phyloP scores from a whole-genome alignment of 1,284 basidiomycete species.

The Heliocybe sulcata region DNA sequence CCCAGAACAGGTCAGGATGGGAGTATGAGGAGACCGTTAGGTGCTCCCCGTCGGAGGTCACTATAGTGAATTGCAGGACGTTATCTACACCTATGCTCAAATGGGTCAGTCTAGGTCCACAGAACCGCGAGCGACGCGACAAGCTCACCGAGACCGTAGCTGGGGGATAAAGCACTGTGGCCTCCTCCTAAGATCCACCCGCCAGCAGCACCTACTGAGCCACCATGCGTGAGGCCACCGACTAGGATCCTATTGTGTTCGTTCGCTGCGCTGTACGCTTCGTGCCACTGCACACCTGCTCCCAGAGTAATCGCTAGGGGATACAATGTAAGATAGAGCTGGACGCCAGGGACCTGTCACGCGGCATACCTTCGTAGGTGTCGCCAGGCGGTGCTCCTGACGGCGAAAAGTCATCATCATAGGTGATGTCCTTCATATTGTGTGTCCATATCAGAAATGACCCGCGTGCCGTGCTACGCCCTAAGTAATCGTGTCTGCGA shows the following conservation, averaged over 20 bases:
- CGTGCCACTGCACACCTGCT: constrained; percentile 37
- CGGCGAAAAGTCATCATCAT: constrained; percentile 22
- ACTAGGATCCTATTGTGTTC: constrained; percentile 14
- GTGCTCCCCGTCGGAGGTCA: constrained; percentile 26
- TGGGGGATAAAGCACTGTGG: constrained; percentile 31
- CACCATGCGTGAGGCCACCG: constrained; percentile 24
- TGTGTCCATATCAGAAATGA: constrained; percentile 34
- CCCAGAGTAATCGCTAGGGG: constrained; percentile 28
- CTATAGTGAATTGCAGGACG: constrained; percentile 27
- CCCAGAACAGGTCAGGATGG: constrained; percentile 40
- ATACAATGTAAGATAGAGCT: background rate
- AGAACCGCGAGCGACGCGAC: too few species aligned
- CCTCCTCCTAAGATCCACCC: constrained; percentile 40
- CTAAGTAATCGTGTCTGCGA: constrained; percentile 16
- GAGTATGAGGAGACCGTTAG: constrained; percentile 26
- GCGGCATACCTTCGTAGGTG: constrained; percentile 11
- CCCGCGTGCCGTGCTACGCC: constrained; percentile 21
- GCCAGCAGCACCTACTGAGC: constrained; percentile 20
- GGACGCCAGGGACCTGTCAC: background rate
- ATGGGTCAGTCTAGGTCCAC: background rate
- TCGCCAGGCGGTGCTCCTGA: constrained; percentile 19
- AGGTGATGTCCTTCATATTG: constrained; percentile 27
- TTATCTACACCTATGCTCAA: background rate
- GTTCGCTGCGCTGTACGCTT: constrained; percentile 30
- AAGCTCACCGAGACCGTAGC: constrained; percentile 32